Evolutionary conservation across 2,329 filamentous ascomycete species (phyloP).

Genomic region (Fusarium nelsonii): DNA sequence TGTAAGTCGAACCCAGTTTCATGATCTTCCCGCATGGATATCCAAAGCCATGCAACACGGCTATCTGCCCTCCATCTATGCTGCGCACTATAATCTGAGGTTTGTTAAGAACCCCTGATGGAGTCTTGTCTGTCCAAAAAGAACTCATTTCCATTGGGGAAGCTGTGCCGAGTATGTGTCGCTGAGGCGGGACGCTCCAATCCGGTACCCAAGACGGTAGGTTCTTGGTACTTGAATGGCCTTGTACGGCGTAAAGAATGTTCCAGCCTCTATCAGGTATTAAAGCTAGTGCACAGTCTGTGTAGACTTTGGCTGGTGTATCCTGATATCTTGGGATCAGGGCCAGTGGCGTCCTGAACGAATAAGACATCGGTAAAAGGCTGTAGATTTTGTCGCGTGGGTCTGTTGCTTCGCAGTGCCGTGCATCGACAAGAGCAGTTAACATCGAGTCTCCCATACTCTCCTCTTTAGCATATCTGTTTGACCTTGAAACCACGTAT

Average conservation of each 20-base stretch:
- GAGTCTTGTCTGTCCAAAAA: too few relatives aligned
- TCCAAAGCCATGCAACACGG: background rate
- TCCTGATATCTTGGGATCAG: background rate
- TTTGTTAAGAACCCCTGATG: background rate
- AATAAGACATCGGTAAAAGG: background rate
- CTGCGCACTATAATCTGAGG: background rate
- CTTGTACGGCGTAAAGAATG: background rate
- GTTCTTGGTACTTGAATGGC: too few relatives aligned
- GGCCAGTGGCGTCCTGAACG: fast-evolving
- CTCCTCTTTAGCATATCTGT: too few relatives aligned
- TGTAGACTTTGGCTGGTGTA: background rate
- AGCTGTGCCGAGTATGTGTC: background rate
- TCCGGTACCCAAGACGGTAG: background rate
- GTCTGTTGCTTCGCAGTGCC: background rate
- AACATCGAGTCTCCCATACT: background rate
- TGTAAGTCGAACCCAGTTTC: background rate
- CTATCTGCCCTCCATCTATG: fast-evolving
- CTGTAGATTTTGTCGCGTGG: background rate
- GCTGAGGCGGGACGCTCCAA: background rate
- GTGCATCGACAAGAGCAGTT: background rate
- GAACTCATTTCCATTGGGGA: too few relatives aligned
- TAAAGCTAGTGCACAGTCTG: background rate
- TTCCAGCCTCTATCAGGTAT: background rate
- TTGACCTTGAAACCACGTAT: too few relatives aligned
- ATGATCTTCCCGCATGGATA: background rate